Evolutionary conservation across 768 basidiomycete species (phyloP), one percentile per base, ranked within the genome.

Genomic region (Hygrophorus russula): DNA sequence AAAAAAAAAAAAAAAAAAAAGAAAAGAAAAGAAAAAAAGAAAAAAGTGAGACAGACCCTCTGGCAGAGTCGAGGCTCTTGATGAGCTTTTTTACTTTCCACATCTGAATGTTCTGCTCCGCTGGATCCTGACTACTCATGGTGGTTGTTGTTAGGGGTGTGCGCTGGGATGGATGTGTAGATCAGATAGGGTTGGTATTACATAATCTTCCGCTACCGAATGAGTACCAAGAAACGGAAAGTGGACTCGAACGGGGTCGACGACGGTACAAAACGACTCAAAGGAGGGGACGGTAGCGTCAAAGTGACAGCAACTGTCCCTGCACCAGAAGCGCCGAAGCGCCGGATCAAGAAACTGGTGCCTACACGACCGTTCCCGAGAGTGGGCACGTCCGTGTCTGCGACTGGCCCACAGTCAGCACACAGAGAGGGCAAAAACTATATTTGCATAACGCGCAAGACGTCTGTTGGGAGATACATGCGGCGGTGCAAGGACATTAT

Each of bases 31-130:
- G n/a, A n/a, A n/a, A n/a, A n/a, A n/a, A n/a, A n/a, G n/a, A 34
- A 29, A 20, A 39, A 53, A 28, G 35, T 19, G 32, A 33, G 28
- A 59, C 65, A 32, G 41, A 85, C 83, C 91, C 91, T 74, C 90
- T 78, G 46, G 96, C 92, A 39, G 82, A 71, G 61, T 97, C 89
- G 66, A 98, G 80, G 66, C 88, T 92, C 76, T 91, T 92, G 71
- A 99, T 91, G 68, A 98, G 87, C 70, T 96, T 97, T 72, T 93
- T 92, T 67, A 94, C 83, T 69, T 96, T 92, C 93, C 88, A 86
- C 80, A 92, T 87, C 74, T 90, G 87, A 59, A 92, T 93, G 61
- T 92, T 93, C 68, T 91, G 87, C 69, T 93, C 90, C 60, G 89
- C 89, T 51, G 64, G 64, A 61, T 87, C 85, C 68, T 81, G 81